phyloP scores from a whole-genome alignment of 1,139 yeast species.

The Zygoascus meyerae region DNA sequence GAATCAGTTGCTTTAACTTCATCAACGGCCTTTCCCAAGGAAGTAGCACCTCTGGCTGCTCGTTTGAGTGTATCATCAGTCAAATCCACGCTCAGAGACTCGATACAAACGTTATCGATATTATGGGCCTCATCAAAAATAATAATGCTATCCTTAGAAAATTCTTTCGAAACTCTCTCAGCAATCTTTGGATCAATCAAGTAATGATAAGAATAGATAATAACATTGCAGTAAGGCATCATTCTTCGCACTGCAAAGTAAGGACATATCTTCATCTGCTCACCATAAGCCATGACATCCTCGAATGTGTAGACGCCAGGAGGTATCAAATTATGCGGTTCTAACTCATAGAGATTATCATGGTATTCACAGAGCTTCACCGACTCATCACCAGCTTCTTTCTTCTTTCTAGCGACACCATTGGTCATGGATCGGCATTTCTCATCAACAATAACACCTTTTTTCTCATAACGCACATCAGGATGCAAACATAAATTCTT shows the following conservation, averaged over 20 bases:
- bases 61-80: constrained; percentile 77
- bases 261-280: constrained; percentile 78
- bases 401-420: constrained; percentile 70
- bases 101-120: constrained; percentile 97
- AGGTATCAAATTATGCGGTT: constrained; percentile 84
- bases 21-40: constrained; percentile 67
- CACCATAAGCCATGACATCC: constrained; percentile 68
- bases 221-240: constrained; percentile 92
- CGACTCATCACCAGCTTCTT: constrained; percentile 56
- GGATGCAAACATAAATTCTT: constrained; percentile 93
- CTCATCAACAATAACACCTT: constrained; percentile 94
- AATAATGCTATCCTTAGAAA: constrained; percentile 87
- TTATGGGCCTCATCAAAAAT: constrained; percentile 98
- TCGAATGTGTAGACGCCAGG: constrained; percentile 94
- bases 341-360: constrained; percentile 78
- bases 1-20: constrained; percentile 80
- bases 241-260: constrained; percentile 96
- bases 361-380: constrained; percentile 75
- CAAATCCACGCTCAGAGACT: constrained; percentile 80
- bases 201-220: constrained; percentile 94
- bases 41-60: constrained; percentile 77
- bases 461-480: constrained; percentile 74
- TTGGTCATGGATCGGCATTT: constrained; percentile 91
- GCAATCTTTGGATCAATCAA: constrained; percentile 94
- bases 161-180: constrained; percentile 85